A percentile compares a stretch with the other conserved stretches of the same genome.
These are phyloP conservation scores for Fusarium equiseti DNA, from an alignment of 2,329 filamentous ascomycete genomes.

Conservation along the genomic window DNA sequence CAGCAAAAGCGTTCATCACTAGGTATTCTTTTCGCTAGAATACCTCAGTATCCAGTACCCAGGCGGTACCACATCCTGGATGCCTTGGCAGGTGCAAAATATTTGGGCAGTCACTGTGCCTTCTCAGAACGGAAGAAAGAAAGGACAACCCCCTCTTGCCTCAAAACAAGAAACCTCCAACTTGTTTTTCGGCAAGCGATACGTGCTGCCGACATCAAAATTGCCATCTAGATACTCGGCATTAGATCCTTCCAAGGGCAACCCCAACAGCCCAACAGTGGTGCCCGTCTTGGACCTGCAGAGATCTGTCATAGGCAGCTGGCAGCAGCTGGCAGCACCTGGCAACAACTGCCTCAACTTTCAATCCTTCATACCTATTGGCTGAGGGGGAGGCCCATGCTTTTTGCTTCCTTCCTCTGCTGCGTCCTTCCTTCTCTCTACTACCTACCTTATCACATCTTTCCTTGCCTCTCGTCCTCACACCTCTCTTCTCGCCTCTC, in stretches of 20 bases:
- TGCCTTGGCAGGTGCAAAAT: not conserved
- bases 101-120: not conserved
- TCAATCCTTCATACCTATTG: not conserved
- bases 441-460: not conserved
- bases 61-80: not conserved
- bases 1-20: not conserved
- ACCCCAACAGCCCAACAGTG: not conserved
- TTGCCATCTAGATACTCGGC: not conserved
- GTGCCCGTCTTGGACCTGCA: not conserved
- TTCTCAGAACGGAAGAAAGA: not conserved
- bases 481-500: not conserved
- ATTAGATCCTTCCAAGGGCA: not conserved
- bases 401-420: not conserved
- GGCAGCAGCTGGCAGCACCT: not conserved
- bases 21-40: not conserved
- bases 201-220: not conserved
- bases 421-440: not conserved
- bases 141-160: not conserved
- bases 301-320: slow-evolving; percentile 6
- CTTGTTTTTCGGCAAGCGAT: too few species aligned
- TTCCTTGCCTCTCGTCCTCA: not conserved
- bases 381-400: not conserved
- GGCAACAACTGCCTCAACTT: not conserved
- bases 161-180: not conserved
- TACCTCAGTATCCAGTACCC: not conserved